Evolutionary conservation across 2,329 filamentous ascomycete species (phyloP).

Genomic region (Cordyceps cicadae): DNA sequence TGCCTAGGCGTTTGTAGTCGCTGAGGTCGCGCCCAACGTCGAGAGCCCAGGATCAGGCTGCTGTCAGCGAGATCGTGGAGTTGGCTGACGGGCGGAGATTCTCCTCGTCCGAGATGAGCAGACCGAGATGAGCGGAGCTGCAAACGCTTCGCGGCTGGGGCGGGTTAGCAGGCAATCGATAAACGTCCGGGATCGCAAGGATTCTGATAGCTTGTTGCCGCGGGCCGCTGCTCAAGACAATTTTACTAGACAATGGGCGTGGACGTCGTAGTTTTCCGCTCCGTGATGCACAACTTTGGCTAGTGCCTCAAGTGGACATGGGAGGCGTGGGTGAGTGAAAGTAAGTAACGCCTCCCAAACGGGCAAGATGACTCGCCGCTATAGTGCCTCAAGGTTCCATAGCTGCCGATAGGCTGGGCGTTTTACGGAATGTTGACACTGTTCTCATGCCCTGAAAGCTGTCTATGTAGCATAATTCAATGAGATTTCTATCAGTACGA

Average conservation of each 20-base stretch:
- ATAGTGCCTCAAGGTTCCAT: background rate
- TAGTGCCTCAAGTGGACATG: slow-evolving; percentile 10
- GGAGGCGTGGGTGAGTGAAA: background rate
- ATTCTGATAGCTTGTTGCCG: background rate
- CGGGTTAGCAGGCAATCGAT: background rate
- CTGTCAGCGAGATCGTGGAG: slow-evolving; percentile 1
- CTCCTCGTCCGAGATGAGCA: slow-evolving; percentile 1
- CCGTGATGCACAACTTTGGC: slow-evolving; percentile 9
- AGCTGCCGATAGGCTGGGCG: background rate
- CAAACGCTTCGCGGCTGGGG: background rate
- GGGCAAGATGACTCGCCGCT: background rate
- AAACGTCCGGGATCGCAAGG: background rate
- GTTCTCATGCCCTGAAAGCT: no score
- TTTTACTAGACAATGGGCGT: slow-evolving; percentile 2
- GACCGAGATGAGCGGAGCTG: background rate
- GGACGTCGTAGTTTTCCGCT: slow-evolving; percentile 10
- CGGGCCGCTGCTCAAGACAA: background rate
- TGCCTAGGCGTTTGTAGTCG: background rate
- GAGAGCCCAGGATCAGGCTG: background rate
- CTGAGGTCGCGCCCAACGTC: background rate
- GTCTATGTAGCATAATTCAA: no score
- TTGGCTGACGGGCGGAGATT: slow-evolving; percentile 1
- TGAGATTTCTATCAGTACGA: no score
- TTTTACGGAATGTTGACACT: no score
- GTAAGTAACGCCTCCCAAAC: background rate